Percentiles rank a stretch among this genome's conserved stretches.
Evolutionary conservation across 257 asterid genomes (phyloP).

Genomic region (Salvia splendens): DNA sequence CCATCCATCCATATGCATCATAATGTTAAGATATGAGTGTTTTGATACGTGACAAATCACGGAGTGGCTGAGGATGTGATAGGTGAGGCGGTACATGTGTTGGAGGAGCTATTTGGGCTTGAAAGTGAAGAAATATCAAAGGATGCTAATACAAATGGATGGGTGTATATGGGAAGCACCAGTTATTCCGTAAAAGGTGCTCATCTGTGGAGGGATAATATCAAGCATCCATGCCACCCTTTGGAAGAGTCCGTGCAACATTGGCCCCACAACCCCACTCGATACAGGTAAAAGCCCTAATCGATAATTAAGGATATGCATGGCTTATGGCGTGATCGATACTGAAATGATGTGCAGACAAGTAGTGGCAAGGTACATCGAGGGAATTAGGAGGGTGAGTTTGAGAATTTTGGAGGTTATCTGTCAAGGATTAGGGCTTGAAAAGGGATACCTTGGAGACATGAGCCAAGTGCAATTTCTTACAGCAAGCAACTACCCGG

Average conservation of each 20-base stretch:
- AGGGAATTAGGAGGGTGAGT: constrained; percentile 41
- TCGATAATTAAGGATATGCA: too few relatives aligned
- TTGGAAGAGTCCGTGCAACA: constrained; percentile 46
- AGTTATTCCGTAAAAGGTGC: constrained; percentile 37
- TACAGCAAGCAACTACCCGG: constrained; percentile 51
- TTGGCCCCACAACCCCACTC: constrained; percentile 63
- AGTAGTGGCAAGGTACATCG: constrained; percentile 41
- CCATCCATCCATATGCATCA: too few relatives aligned
- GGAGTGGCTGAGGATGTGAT: constrained; percentile 44
- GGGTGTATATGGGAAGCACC: constrained; percentile 46
- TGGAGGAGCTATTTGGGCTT: constrained; percentile 42
- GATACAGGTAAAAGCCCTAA: constrained; percentile 40
- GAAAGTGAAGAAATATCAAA: constrained; percentile 41
- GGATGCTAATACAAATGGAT: constrained; percentile 46
- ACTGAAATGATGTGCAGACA: constrained; percentile 33
- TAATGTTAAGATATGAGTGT: too few relatives aligned
- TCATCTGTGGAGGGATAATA: constrained; percentile 65
- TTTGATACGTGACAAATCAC: constrained; percentile 48
- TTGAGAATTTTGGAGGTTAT: constrained; percentile 48
- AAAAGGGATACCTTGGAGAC: constrained; percentile 44
- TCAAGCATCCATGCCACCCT: constrained; percentile 66
- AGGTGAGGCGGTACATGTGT: constrained; percentile 36
- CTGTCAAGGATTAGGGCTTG: constrained; percentile 52
- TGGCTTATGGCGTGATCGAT: too few relatives aligned
- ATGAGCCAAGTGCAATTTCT: constrained; percentile 45